Base-by-base conservation (phyloP, 805 yeast genomes). In the Alloascoidea hylecoeti region DNA sequence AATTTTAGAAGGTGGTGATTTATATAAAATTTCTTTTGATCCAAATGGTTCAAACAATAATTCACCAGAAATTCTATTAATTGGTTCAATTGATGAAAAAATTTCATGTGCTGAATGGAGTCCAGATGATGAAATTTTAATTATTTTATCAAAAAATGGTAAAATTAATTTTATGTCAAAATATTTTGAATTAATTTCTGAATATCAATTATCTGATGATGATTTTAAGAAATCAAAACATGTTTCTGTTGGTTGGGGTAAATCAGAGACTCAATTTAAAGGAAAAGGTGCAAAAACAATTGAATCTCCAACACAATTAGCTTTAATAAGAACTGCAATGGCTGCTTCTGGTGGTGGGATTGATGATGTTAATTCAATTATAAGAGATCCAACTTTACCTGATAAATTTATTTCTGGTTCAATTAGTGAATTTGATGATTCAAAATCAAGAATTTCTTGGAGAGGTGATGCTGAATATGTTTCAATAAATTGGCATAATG, bases 241-340 rank as follows among this genome's bases (percentile, higher is more conserved):
- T 52, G 96, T 92, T 28, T 78, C 89, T 17, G 96, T 92, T 34
- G 99, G 99, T 17, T 92, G 99, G 99, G 99, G 99, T 51, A 82
- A 80, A 44, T 78, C 79, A 47, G 97, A 89, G 55, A 92, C 99
- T 0, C 99, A 92, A 59, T 92, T 92, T 57, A 76, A 80, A 57
- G 99, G 99, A 38, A 78, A 72, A 50, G 98, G 98, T 44, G 92
- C 82, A 18, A 78, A 78, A 49, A 85, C 81, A 4, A 51, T 72
- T 42, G 94, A 81, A 57, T 68, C 89, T 57, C 80, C 52, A 17
- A 66, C 70, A 4, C 44, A 64, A 30, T 64, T 76, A 49, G 9
- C 30, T 9, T n/a, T 23, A 9, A 9, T 23, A n/a, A 23, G n/a
- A 23, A 23, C 9, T n/a, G 53, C 70, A 70, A 15, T 49, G 77